These are phyloP conservation scores for Spizellomyces punctatus DNA, from an alignment of 192 early-diverging fungal species.

Conservation along the genomic window DNA sequence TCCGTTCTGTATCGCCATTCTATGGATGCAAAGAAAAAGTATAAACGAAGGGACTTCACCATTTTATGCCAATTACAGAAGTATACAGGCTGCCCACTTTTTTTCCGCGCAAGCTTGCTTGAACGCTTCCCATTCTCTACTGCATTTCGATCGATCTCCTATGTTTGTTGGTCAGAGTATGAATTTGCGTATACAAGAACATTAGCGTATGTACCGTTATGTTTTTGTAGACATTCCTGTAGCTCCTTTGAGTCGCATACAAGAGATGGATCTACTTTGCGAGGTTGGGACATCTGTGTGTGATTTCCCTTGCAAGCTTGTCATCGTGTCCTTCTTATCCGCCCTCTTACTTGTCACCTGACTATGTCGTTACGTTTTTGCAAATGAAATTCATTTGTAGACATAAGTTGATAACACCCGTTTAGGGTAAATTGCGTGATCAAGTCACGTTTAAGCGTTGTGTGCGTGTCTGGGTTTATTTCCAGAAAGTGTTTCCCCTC, in stretches of 20 bases:
- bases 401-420: not conserved
- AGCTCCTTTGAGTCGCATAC: constrained; percentile 63
- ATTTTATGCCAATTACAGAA: no score
- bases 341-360: not conserved
- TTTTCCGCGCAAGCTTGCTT: constrained; percentile 54
- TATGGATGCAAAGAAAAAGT: no score
- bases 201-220: constrained; percentile 40
- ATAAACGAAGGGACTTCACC: no score
- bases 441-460: not conserved
- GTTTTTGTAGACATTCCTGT: constrained; percentile 54
- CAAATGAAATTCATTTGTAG: not conserved
- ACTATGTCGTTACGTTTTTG: not conserved
- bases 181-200: no score
- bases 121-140: constrained; percentile 68
- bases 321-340: not conserved
- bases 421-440: not conserved
- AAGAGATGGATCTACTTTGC: constrained; percentile 18
- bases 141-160: constrained; percentile 61
- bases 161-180: not conserved
- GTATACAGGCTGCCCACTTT: no score
- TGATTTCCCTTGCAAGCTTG: no score
- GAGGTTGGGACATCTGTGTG: no score
- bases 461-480: not conserved
- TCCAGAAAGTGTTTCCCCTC: not conserved
- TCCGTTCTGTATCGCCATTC: no score